phyloP scores from a whole-genome alignment of 805 yeast species.

The Wickerhamomyces alni region DNA sequence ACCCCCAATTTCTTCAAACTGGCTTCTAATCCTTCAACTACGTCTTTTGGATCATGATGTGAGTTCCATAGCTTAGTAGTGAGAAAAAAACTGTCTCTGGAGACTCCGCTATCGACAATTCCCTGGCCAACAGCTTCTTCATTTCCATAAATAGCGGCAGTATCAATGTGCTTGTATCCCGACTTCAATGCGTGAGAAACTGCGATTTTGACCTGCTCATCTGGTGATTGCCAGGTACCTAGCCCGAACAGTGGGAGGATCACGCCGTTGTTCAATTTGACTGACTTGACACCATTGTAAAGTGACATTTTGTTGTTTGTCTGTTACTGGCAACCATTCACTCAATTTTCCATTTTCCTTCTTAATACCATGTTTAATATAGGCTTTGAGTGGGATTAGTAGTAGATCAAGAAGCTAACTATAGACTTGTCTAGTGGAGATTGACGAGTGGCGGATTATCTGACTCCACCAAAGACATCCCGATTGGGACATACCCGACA shows the following conservation, averaged over 20 bases:
- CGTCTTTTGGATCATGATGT: slow-evolving; percentile 6
- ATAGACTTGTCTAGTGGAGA: too few species aligned
- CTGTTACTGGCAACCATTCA: too few species aligned
- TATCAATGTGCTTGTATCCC: slow-evolving; percentile 57
- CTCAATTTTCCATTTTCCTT: too few species aligned
- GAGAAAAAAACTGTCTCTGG: slow-evolving; percentile 54
- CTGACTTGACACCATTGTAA: too few species aligned
- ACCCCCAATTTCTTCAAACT: slow-evolving; percentile 37
- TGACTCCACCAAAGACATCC: too few species aligned
- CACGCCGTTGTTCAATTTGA: slow-evolving; percentile 38
- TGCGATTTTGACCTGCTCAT: slow-evolving; percentile 12
- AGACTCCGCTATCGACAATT: slow-evolving; percentile 44
- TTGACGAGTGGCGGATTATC: too few species aligned
- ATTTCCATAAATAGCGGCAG: slow-evolving; percentile 48
- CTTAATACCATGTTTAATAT: too few species aligned
- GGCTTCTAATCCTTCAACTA: slow-evolving; percentile 32
- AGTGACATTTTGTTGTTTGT: too few species aligned
- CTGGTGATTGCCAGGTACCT: slow-evolving; percentile 37
- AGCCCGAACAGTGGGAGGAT: slow-evolving; percentile 42
- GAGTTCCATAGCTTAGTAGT: slow-evolving; percentile 63
- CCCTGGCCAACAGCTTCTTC: slow-evolving; percentile 48
- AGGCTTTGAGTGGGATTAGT: too few species aligned
- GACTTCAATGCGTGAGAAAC: not conserved
- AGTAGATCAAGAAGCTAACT: too few species aligned
- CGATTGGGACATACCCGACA: too few species aligned